Evolutionary conservation across 2,329 filamentous ascomycete genomes (phyloP), one percentile per base, ranked within the genome.

Genomic region (Clonostachys solani): DNA sequence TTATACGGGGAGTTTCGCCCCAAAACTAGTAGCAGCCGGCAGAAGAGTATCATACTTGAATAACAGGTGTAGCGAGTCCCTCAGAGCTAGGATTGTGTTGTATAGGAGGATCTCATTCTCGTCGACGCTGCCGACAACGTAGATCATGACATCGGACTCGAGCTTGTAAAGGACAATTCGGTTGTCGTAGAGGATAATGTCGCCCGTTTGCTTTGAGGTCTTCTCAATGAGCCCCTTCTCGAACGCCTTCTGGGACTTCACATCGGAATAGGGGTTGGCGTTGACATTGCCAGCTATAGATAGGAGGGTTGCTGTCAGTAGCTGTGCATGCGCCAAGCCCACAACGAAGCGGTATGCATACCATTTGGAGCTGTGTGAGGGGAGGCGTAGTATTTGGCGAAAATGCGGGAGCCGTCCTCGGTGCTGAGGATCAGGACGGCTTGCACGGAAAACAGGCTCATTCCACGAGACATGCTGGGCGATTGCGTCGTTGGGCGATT

Each of bases 61-160:
- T 38, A 96, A 74, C 45, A 97, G 86, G 64, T 92, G 90, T 60
- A 97, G 75, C 44, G 88, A 87, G 72, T 97, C 94, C 56, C 94
- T 78, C 57, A 97, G 73, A n/a, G 91, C 90, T 48, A 97, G 75
- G 46, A 97, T 83, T 43, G 95, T 92, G 65, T 92, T 96, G 75
- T 96, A 97, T 45, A 99, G 79, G 66, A 99, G 75, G 47, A 99
- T 88, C 73, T 99, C 94, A 68, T 97, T 99, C 79, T 99, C 94
- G 46, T 96, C 90, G 46, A 89, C 80, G 47, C 86, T 84, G 54
- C 92, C 92, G 12, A 99, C 89, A 23, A 97, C 87, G 66, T 97
- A 97, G 63, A 83, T 82, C 87, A 96, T 96, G 48, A 97, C 88
- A 67, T 99, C 94, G 58, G 89, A 91, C 75, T 99, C 94, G 74